Evolutionary conservation across 176 grass and related monocot species (phyloP).

Genomic region (bread wheat (Triticum aestivum)): DNA sequence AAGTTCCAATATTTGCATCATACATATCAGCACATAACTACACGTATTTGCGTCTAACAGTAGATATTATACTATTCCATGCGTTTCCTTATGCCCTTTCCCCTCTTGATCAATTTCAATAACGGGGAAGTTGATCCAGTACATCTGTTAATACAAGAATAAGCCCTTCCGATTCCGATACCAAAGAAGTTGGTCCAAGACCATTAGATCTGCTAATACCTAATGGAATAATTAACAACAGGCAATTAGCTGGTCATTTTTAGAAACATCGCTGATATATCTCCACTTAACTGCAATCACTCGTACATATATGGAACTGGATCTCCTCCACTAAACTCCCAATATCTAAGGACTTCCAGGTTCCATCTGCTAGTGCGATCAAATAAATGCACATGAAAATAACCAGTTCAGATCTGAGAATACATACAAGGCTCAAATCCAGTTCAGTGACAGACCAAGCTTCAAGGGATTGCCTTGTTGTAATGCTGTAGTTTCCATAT

Average conservation of each 20-base stretch:
- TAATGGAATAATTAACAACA: slow-evolving; percentile 7
- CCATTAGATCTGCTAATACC: slow-evolving; percentile 3
- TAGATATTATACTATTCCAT: slow-evolving; percentile 9
- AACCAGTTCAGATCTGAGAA: background rate
- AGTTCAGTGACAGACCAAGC: slow-evolving; percentile 68
- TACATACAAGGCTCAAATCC: slow-evolving; percentile 86
- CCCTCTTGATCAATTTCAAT: slow-evolving; percentile 2
- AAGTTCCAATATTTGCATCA: too few species aligned
- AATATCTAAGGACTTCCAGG: background rate
- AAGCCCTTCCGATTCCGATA: background rate
- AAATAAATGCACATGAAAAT: slow-evolving; percentile 22
- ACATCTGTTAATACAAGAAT: slow-evolving; percentile 6
- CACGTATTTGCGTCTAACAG: slow-evolving; percentile 3
- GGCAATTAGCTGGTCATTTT: background rate
- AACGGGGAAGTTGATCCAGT: background rate
- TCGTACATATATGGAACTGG: slow-evolving; percentile 15
- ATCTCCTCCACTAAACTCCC: background rate
- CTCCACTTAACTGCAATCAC: background rate
- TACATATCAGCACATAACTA: background rate
- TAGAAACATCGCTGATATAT: slow-evolving; percentile 7
- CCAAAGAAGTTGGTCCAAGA: background rate
- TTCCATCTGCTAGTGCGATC: background rate
- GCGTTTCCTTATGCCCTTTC: background rate
- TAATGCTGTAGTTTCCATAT: slow-evolving; percentile 63
- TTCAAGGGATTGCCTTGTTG: slow-evolving; percentile 93